Evolutionary conservation across 768 basidiomycete species (phyloP).

Genomic region (Termitomyces sp.): DNA sequence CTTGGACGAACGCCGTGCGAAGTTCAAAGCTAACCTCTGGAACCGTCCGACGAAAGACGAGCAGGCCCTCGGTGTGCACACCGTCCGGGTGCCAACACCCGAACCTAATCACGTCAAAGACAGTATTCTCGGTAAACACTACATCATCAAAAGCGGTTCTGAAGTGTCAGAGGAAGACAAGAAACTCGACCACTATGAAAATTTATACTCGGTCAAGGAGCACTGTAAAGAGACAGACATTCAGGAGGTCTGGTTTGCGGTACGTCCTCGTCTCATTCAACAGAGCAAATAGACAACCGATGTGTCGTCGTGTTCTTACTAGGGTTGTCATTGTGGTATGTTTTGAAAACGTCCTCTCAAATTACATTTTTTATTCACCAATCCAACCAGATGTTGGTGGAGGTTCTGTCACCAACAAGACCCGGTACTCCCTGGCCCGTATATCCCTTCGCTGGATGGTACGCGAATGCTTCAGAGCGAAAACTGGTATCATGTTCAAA

Average conservation of each 20-base stretch:
- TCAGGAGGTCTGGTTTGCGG: conserved; percentile 71
- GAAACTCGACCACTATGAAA: conserved; percentile 26
- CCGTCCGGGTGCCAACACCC: background rate
- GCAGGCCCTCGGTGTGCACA: conserved; percentile 21
- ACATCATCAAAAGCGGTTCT: background rate
- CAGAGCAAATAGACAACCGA: background rate
- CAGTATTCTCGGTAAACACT: background rate
- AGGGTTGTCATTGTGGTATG: conserved; percentile 47
- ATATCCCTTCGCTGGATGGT: conserved; percentile 68
- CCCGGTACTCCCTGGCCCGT: conserved; percentile 40
- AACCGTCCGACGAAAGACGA: conserved; percentile 31
- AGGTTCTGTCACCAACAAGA: conserved; percentile 46
- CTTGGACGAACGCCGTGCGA: conserved; percentile 60
- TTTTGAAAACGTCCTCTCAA: background rate
- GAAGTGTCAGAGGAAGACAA: conserved; percentile 14
- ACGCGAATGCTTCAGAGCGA: conserved; percentile 55
- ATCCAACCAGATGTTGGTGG: conserved; percentile 48
- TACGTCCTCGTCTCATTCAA: conserved; percentile 15
- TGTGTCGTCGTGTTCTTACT: background rate
- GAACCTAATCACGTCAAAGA: background rate
- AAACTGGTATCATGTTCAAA: conserved; percentile 60
- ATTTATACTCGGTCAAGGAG: conserved; percentile 24
- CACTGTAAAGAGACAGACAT: conserved; percentile 30
- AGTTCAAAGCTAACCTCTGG: conserved; percentile 56
- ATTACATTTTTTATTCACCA: background rate